Evolutionary conservation across 1,284 basidiomycete genomes (phyloP).

Genomic region (Malassezia yamatoensis): DNA sequence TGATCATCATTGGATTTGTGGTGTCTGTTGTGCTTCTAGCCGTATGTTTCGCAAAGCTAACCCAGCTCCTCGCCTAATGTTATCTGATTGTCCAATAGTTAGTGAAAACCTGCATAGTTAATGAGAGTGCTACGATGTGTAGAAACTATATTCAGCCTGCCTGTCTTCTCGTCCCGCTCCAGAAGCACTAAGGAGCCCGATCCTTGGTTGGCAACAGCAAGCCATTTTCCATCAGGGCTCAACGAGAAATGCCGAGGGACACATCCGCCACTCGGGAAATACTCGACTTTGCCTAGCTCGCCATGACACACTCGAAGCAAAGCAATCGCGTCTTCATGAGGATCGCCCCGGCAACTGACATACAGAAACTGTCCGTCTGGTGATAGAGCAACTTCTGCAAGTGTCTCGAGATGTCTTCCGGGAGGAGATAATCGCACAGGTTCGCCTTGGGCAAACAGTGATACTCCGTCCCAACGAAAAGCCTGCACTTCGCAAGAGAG

Average conservation of each 20-base stretch:
- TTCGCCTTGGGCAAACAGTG: neutral
- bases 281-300: constrained; percentile 7
- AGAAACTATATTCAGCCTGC: neutral
- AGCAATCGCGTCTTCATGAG: constrained; percentile 19
- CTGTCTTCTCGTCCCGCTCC: neutral
- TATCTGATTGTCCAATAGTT: neutral
- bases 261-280: constrained; percentile 14
- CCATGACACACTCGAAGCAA: constrained; percentile 11
- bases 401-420: constrained; percentile 3
- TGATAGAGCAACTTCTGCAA: constrained; percentile 18
- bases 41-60: constrained; percentile 7
- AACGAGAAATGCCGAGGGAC: constrained; percentile 10
- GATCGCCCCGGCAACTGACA: constrained; percentile 16
- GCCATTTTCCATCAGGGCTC: constrained; percentile 5
- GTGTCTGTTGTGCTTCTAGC: constrained; percentile 80
- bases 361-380: constrained; percentile 20
- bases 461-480: neutral
- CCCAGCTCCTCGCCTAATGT: constrained; percentile 4
- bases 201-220: constrained; percentile 20
- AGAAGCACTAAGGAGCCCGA: constrained; percentile 12
- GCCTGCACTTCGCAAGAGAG: constrained; percentile 2
- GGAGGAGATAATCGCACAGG: neutral
- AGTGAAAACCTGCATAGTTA: constrained; percentile 3
- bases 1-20: constrained; percentile 77
- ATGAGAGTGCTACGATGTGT: neutral